These are phyloP conservation scores for Xanthoconium separans DNA, from an alignment of 1,284 basidiomycete species.

Conservation along the genomic window DNA sequence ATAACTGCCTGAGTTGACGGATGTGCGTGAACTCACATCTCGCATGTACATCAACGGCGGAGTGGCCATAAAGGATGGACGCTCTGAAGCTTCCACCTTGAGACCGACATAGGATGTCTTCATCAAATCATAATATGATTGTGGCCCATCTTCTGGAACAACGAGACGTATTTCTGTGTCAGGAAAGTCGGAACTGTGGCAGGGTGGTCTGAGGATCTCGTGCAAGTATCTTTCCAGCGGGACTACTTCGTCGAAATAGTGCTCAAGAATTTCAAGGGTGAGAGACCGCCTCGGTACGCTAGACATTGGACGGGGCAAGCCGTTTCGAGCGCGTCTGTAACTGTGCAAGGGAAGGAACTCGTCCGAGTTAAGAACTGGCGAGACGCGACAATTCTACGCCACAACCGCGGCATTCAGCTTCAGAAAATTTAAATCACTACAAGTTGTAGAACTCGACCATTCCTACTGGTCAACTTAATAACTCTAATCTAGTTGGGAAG, in stretches of 20 bases:
- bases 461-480: too few relatives aligned
- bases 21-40: slow-evolving; percentile 42
- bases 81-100: slow-evolving; percentile 15
- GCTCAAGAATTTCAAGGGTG: slow-evolving; percentile 22
- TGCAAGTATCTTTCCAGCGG: slow-evolving; percentile 44
- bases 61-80: slow-evolving; percentile 29
- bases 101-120: slow-evolving; percentile 45
- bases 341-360: not conserved
- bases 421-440: too few relatives aligned
- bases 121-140: slow-evolving; percentile 42
- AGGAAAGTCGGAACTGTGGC: not conserved
- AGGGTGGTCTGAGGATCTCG: slow-evolving; percentile 29
- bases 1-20: not conserved
- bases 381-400: not conserved
- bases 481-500: not conserved
- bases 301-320: slow-evolving; percentile 5
- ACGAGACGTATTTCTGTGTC: slow-evolving; percentile 6
- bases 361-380: too few relatives aligned
- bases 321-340: not conserved
- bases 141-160: slow-evolving; percentile 34
- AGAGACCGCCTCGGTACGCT: slow-evolving; percentile 7
- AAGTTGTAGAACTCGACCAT: too few relatives aligned
- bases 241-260: slow-evolving; percentile 42
- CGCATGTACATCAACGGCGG: slow-evolving; percentile 51
- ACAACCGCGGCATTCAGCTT: not conserved